Evolutionary conservation across 768 basidiomycete species (phyloP), one percentile per base, ranked within the genome.

Genomic region (Lyophyllum shimeji): DNA sequence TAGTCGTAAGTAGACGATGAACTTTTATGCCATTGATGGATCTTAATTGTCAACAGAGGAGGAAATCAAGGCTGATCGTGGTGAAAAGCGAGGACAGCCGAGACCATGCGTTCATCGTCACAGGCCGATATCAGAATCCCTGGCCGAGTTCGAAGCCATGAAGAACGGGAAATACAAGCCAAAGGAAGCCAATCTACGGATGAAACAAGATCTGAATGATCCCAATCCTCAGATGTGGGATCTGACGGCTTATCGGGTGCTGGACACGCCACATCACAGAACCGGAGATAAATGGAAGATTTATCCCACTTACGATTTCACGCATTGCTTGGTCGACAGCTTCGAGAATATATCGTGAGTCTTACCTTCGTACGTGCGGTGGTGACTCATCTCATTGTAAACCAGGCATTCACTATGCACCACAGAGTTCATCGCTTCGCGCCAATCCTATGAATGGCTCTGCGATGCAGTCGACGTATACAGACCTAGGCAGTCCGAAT

Each of bases 201-300:
- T 99, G 97, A 99, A 99, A 74, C 93, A 95, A 74, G 93, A 98
- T 68, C 74, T 98, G 24, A 79, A 84, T 45, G 91, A 93, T 57
- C 89, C 90, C 12, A 99, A 98, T 71, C 96, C 96, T 11, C 94
- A 95, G 73, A 98, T 99, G 97, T 99, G 97, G 97, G 97, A 99
- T 74, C 73, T 97, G 52, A 91, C 97, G 33, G 96, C 96, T 7
- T 99, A 98, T 69, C 88, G 97, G 24, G 93, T 98, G 15, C 80
- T 98, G 51, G 83, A 90, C 49, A 84, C 93, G 1, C 85, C 90
- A 27, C 97, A 99, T 71, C 96, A 98, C 66, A 85, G 97, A 21
- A 98, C 97, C 0, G 85, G 85, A 9, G 86, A 88, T 69, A 90
- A 89, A 66, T 99, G 97, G 97, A 91, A 83, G 67, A 93, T 99